Base-by-base conservation (phyloP, 2,329 filamentous ascomycete genomes). In the Tolypocladium endophyticum region DNA sequence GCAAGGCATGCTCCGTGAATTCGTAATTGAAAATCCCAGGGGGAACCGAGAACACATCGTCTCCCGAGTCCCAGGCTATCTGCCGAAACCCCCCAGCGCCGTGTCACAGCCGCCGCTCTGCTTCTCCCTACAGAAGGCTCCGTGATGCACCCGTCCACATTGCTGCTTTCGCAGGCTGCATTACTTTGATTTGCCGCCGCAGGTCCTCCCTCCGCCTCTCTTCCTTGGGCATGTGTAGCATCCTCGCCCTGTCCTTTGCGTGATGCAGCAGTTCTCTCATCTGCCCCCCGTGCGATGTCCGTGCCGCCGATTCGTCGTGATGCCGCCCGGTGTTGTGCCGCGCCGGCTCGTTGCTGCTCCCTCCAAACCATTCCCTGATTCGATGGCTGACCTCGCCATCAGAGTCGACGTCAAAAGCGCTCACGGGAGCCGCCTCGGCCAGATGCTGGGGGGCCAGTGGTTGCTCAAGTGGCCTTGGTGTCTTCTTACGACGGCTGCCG, bases 151-250 rank as follows among this genome's bases (percentile, higher is more conserved):
- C 28, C n/a, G 16, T 53, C 28, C 47, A 11, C 20, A 33, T 4
- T 8, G 9, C 16, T 28, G 8, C 16, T 35, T 18, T 30, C 50
- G 20, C 25, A 50, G 59, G 50, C 20, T 62, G 36, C 38, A 76
- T 63, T 59, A 73, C 67, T 57, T 68, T 69, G 57, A 77, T 76
- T 28, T 70, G 71, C 47, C 69, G 70, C 64, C 72, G 71, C 55
- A 78, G 62, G 30, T 71, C 69, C 39, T 71, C 69, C 28, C 72
- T 67, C 61, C 72, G 66, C 62, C 68, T 70, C 57, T 77, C 73
- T 20, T 68, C 66, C 47, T 66, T 69, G 4, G 63, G 56, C 11
- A 55, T 56, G 55, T 67, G 62, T 2, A 68, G 61, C 54, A 63
- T 59, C 38, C 36, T 65, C 53, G 65, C 62, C 12, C 61, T 64